Evolutionary conservation across 306 rosid species (phyloP), one percentile per base, ranked within the genome.

Genomic region (Arachis stenosperma): DNA sequence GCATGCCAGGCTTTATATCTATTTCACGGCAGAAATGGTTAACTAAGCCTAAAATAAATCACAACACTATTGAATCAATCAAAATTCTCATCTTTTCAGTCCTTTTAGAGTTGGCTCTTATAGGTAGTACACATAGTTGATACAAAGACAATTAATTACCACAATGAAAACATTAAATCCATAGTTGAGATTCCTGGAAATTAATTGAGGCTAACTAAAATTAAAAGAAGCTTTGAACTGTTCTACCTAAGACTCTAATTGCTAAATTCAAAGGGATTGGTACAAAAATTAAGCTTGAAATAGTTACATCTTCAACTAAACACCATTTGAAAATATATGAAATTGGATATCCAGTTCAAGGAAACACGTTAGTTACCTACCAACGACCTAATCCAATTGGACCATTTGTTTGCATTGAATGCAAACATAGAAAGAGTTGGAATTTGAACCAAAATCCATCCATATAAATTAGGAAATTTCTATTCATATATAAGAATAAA

Each of bases 331-430:
- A 64, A 64, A 47, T 17, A 66, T 63, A 69, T 53, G 27, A 33
- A 46, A 36, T 46, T 54, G 52, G 37, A 13, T 9, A 42, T n/a
- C n/a, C n/a, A n/a, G n/a, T n/a, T n/a, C n/a, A 74, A 39, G 73
- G 76, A 67, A 76, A 12, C 54, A 39, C 47, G 69, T 75, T 61
- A 83, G 79, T 84, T 57, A 86, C 89, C 91, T 70, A 86, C 78
- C 89, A 74, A 69, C 81, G 70, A 84, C 88, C 90, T 78, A 86
- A 75, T 74, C 71, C 50, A 61, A 40, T 44, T 58, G 33, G 55
- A 73, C 77, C 55, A 71, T 62, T 81, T 73, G 77, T 67, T 64
- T 75, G 60, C 77, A 42, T 73, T 69, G 76, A 74, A 42, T 42
- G 5, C 9, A 42, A 48, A 10, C 1, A 50, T 73, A 63, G 70